Conservation (phyloP, 2,329 filamentous ascomycete genomes). For the Epichloe sylvatica region DNA sequence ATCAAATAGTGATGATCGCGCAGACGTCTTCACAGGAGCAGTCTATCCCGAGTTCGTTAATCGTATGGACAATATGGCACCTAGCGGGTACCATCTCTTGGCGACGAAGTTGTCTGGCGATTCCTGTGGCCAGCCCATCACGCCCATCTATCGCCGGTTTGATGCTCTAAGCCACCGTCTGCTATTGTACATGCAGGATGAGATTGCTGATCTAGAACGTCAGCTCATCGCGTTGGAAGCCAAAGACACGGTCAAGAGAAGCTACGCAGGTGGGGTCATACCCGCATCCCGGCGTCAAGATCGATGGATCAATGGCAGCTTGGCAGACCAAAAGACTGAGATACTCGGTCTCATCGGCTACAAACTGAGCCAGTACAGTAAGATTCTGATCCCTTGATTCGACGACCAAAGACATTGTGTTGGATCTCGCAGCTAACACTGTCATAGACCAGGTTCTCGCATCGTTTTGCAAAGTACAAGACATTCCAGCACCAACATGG, state of each 20-base stretch:
- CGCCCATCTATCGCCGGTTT: constrained; percentile 71
- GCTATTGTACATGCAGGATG: constrained; percentile 72
- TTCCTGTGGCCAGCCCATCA: constrained; percentile 17
- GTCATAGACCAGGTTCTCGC: constrained; percentile 41
- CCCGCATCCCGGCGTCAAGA: constrained; percentile 49
- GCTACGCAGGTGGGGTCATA: constrained; percentile 27
- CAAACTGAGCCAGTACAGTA: constrained; percentile 56
- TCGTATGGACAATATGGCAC: constrained; percentile 9
- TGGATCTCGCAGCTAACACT: constrained; percentile 4
- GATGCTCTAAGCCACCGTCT: constrained; percentile 70
- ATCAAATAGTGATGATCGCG: constrained; percentile 1
- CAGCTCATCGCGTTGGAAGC: constrained; percentile 57
- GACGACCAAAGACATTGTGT: background rate
- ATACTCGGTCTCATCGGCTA: constrained; percentile 48
- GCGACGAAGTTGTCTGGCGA: constrained; percentile 34
- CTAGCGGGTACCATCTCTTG: constrained; percentile 49
- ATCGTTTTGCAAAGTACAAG: constrained; percentile 40
- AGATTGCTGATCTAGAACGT: constrained; percentile 68
- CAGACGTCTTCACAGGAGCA: background rate
- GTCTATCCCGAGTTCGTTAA: background rate
- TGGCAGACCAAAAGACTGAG: constrained; percentile 46
- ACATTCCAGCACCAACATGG: constrained; percentile 32
- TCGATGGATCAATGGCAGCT: constrained; percentile 36
- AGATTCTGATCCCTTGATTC: constrained; percentile 11
- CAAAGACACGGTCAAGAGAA: constrained; percentile 34